Evolutionary conservation across 2,329 filamentous ascomycete species (phyloP), one percentile per base, ranked within the genome.

Genomic region (Phialophora tarda): DNA sequence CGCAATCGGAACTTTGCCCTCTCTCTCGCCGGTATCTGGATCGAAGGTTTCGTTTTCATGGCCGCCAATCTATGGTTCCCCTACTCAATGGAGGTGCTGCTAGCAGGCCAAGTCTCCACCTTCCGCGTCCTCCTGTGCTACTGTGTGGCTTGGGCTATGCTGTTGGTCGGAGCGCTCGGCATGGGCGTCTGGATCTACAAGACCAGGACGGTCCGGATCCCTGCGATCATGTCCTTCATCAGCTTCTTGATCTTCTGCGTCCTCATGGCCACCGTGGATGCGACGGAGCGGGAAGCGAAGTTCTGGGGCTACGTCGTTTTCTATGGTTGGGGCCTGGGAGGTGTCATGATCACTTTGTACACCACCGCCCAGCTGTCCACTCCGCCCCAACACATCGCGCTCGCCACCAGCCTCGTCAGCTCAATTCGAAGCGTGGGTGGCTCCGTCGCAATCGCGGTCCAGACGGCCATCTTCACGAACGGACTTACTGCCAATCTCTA

Each of bases 1-100:
- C 56, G 85, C 88, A 72, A 80, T 81, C 57, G 79, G 87, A 17
- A 90, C 90, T 79, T 79, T 12, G 82, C 87, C 0, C 79, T 91
- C 1, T 78, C 88, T 66, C 65, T 86, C 1, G 86, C 21, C 4
- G 34, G 30, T n/a, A 41, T 62, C 28, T 61, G 34, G 8, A 55
- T 51, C 34, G 58, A 60, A 21, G 58, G 58, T 10, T 24, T 50
- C 5, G 38, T 24, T n/a, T 26, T 51, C 26, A 28, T 60, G 23
- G 28, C 41, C 1, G 38, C 44, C 11, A 51, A 48, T 28, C 8
- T 21, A 23, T 60, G 12, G 14, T 41, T 59, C 23, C 56, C 56
- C 3, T 59, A 44, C 34, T 44, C 56, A 8, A 24, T 59, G 32
- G 11, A 26, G 5, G 30, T 44, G 7, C 26, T 44, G 56, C n/a